Percentiles rank a stretch among this genome's conserved stretches.
phyloP scores from a whole-genome alignment of 1,284 basidiomycete species.

The Heterobasidion annosum region DNA sequence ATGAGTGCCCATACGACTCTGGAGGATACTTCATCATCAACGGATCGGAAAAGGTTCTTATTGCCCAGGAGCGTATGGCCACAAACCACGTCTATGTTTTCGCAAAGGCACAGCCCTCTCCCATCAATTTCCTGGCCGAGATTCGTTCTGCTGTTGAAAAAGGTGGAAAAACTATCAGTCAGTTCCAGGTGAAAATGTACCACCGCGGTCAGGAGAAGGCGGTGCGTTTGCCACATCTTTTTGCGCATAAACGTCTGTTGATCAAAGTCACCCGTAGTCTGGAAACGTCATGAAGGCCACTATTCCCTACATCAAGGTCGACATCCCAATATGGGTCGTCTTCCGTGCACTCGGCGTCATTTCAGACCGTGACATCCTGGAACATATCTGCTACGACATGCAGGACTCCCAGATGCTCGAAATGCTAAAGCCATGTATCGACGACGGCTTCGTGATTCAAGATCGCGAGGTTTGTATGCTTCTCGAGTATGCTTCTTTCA shows the following conservation, averaged over 20 bases:
- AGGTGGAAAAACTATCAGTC: conserved; percentile 97
- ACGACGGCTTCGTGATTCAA: conserved; percentile 98
- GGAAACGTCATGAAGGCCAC: conserved; percentile 97
- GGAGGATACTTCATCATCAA: conserved; percentile 99
- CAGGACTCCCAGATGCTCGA: conserved; percentile 95
- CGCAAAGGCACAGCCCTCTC: conserved; percentile 94
- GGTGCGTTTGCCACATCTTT: conserved; percentile 33
- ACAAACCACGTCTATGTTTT: conserved; percentile 99
- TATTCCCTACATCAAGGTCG: conserved; percentile 96
- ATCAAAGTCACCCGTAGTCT: conserved; percentile 32
- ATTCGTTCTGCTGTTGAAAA: conserved; percentile 98
- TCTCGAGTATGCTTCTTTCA: conserved; percentile 1
- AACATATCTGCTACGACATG: conserved; percentile 98
- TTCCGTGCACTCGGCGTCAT: conserved; percentile 98
- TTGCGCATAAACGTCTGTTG: neutral
- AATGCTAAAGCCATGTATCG: conserved; percentile 98
- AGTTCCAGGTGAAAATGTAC: conserved; percentile 98
- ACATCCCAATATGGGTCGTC: conserved; percentile 98
- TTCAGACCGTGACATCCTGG: conserved; percentile 94
- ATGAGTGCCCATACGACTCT: conserved; percentile 97
- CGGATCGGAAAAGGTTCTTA: conserved; percentile 98
- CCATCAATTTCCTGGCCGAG: conserved; percentile 93
- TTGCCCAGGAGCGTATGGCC: conserved; percentile 99
- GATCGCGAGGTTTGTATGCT: conserved; percentile 72
- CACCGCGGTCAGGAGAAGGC: conserved; percentile 83